A percentile compares a stretch with the other conserved stretches of the same genome.
Evolutionary conservation across 306 rosid species (phyloP).

Genomic region (Abrus precatorius): DNA sequence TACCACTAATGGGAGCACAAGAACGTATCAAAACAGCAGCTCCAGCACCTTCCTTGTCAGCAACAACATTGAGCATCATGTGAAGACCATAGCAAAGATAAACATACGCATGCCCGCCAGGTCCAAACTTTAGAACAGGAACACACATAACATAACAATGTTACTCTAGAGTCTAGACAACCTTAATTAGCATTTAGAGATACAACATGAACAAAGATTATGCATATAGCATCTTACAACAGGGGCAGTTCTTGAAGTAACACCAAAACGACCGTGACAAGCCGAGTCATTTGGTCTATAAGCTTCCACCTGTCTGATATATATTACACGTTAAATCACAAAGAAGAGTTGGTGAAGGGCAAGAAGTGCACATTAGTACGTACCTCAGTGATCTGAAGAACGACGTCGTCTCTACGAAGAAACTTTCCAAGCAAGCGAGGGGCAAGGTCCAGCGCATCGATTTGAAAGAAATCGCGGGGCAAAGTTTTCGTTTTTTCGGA

Average conservation of each 20-base stretch:
- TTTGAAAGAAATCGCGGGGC: conserved; percentile 67
- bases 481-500: conserved; percentile 51
- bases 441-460: conserved; percentile 87
- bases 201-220: background rate
- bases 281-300: conserved; percentile 88
- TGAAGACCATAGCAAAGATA: conserved; percentile 92
- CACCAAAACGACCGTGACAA: conserved; percentile 89
- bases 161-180: background rate
- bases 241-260: conserved; percentile 92
- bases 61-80: conserved; percentile 84
- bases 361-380: too few relatives aligned
- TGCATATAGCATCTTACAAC: conserved; percentile 64
- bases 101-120: conserved; percentile 90
- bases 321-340: conserved; percentile 34
- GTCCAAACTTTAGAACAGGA: conserved; percentile 72
- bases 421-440: conserved; percentile 90
- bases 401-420: conserved; percentile 79
- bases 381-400: conserved; percentile 94
- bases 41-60: conserved; percentile 89
- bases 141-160: conserved; percentile 4
- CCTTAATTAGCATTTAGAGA: conserved; percentile 13
- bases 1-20: conserved; percentile 93
- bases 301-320: conserved; percentile 80
- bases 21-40: conserved; percentile 92
- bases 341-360: background rate